These are phyloP conservation scores for Coemansia sp. DNA, from an alignment of 192 early-diverging fungal genomes.

Conservation along the genomic window DNA sequence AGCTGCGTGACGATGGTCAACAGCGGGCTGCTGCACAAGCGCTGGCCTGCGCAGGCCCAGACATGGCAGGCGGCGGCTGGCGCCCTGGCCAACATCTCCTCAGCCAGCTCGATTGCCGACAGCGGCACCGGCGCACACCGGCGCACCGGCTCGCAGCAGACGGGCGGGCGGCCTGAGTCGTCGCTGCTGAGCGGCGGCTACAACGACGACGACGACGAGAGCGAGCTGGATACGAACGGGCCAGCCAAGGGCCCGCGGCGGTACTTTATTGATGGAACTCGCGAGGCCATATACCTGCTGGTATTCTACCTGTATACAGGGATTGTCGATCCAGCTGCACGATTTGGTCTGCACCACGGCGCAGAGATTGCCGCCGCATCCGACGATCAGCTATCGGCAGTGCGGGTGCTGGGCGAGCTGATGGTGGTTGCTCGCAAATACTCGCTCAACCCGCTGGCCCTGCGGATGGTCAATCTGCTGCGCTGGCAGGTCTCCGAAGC, in stretches of 20 bases:
- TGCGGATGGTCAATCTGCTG: slow-evolving; percentile 57
- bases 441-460: slow-evolving; percentile 57
- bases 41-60: slow-evolving; percentile 49
- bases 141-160: background rate
- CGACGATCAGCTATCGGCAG: slow-evolving; percentile 26
- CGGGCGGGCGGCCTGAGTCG: slow-evolving; percentile 31
- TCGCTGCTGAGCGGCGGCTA: slow-evolving; percentile 31
- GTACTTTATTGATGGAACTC: slow-evolving; percentile 38
- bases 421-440: slow-evolving; percentile 64
- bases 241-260: slow-evolving; percentile 42
- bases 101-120: background rate
- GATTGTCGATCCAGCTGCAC: slow-evolving; percentile 64
- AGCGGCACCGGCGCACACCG: background rate
- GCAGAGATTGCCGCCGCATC: slow-evolving; percentile 12
- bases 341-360: slow-evolving; percentile 58
- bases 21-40: slow-evolving; percentile 46
- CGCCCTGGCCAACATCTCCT: background rate
- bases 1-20: slow-evolving; percentile 25
- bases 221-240: background rate
- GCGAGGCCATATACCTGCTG: slow-evolving; percentile 59
- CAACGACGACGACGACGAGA: slow-evolving; percentile 11
- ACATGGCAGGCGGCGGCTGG: slow-evolving; percentile 28
- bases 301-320: slow-evolving; percentile 69
- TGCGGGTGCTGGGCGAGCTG: slow-evolving; percentile 61
- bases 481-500: slow-evolving; percentile 62